phyloP scores from a whole-genome alignment of 495 filamentous ascomycete genomes.

The Hypoxylon lienhwacheense region DNA sequence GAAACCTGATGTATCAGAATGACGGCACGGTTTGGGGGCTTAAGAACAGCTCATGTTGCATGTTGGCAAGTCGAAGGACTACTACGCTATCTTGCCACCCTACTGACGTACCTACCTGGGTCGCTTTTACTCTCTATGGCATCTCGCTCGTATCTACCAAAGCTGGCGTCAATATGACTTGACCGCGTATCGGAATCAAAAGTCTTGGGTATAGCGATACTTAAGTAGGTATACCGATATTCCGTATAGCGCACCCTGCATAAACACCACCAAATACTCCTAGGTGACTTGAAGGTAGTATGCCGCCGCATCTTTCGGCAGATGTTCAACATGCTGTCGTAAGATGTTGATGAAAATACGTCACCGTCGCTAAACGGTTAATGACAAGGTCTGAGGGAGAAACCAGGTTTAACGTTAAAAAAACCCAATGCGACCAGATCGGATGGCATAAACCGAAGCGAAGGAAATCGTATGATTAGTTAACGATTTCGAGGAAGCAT shows the following conservation, averaged over 20 bases:
- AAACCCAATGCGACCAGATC: constrained; percentile 2
- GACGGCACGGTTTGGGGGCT: constrained; percentile 27
- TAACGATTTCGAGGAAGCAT: too few species aligned
- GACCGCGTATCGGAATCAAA: constrained; percentile 10
- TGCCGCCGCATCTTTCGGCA: constrained; percentile 23
- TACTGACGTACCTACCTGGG: constrained; percentile 16
- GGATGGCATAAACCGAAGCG: too few species aligned
- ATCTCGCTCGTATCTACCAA: constrained; percentile 15
- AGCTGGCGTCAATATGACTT: constrained; percentile 8
- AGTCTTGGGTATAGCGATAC: constrained; percentile 6
- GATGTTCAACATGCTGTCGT: constrained; percentile 10
- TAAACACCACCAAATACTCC: constrained; percentile 14
- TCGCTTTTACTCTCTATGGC: constrained; percentile 11
- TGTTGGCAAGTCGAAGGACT: constrained; percentile 25
- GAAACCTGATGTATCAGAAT: constrained; percentile 29
- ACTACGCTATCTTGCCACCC: constrained; percentile 31
- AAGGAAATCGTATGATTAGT: too few species aligned
- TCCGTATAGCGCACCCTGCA: constrained; percentile 18
- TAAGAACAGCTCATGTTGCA: constrained; percentile 26
- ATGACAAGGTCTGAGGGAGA: too few species aligned
- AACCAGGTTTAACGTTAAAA: too few species aligned
- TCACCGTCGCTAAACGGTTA: constrained; percentile 7
- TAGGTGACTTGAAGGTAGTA: constrained; percentile 7
- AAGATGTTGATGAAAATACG: constrained; percentile 19
- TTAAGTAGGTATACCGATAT: constrained; percentile 2